Percentiles rank a stretch among this genome's conserved stretches.
Conservation (phyloP, 768 basidiomycete genomes). For the Suillus cothurnatus region DNA sequence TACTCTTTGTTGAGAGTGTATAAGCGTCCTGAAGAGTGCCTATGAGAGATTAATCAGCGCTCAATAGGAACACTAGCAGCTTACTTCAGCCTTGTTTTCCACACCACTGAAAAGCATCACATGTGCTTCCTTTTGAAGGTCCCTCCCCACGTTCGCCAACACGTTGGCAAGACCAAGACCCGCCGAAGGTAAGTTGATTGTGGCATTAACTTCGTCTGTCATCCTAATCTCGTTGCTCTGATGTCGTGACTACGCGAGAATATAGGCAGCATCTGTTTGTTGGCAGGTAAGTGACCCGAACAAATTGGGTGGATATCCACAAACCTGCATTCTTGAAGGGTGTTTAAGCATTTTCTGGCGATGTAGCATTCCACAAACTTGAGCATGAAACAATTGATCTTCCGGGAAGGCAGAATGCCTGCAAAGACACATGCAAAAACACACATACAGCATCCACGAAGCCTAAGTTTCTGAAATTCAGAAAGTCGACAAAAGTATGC, state of each 20-base stretch:
- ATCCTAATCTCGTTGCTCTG: conserved; percentile 90
- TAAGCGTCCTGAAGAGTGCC: conserved; percentile 92
- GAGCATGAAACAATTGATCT: conserved; percentile 98
- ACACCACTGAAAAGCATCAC: conserved; percentile 94
- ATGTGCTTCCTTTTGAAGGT: conserved; percentile 95
- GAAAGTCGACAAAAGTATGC: conserved; percentile 95
- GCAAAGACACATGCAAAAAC: no score
- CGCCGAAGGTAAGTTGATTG: conserved; percentile 38
- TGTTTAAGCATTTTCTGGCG: conserved; percentile 79
- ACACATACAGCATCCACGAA: conserved; percentile 90
- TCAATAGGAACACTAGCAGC: conserved; percentile 16
- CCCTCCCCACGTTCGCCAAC: conserved; percentile 87
- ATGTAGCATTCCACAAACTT: conserved; percentile 99
- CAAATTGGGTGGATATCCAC: conserved; percentile 27
- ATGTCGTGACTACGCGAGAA: conserved; percentile 98
- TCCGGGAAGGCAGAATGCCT: conserved; percentile 93
- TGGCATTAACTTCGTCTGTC: conserved; percentile 92
- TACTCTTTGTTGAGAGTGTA: conserved; percentile 87
- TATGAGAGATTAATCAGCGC: conserved; percentile 32
- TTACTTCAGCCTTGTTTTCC: conserved; percentile 93
- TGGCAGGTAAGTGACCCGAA: conserved; percentile 13
- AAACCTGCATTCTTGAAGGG: conserved; percentile 92
- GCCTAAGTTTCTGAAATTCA: conserved; percentile 81
- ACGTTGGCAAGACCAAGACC: conserved; percentile 80
- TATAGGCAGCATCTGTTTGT: conserved; percentile 81